Evolutionary conservation across 257 asterid species (phyloP), one percentile per base, ranked within the genome.

Genomic region (Capsicum chinense): DNA sequence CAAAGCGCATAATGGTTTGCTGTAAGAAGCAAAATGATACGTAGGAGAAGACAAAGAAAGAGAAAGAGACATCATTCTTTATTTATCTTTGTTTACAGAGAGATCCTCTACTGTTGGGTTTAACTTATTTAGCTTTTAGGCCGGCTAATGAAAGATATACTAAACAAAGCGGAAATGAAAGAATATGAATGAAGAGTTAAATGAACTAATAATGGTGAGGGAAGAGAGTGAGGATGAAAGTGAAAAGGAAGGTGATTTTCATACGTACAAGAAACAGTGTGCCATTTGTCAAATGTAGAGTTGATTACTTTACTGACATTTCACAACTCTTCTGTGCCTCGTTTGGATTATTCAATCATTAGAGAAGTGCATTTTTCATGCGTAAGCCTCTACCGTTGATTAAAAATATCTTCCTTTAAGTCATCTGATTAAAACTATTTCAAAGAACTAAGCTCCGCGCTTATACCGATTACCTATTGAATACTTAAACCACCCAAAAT

Each of bases 1-100:
- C n/a, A 79, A 78, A 83, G 85, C 66, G 85, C 52, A 66, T 67
- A 37, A 9, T 0, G 37, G 50, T 26, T 67, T 67, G 15, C 37
- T 37, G 76, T 35, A 67, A 2, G 76, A 37, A 67, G 13, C 3
- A 39, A 68, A 14, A 15, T 42, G 13, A 13, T 39, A 10, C 39
- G 26, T 15, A 68, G 78, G 54, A 15, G n/a, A 68, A 68, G 78
- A 68, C 10, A 68, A 21, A 0, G 52, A 68, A 59, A 68, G 78
- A 39, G 78, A 39, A 68, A 39, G 78, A 9, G 78, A 68, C 78
- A 16, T 68, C 78, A 68, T 68, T 68, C 10, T 68, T 7, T 68
- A 35, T 67, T 35, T 14, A 13, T 26, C 26, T 26, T 26, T 26
- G 26, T 26, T 26, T 26, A 26, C 26, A 26, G 26, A 21, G 26